Percentiles rank a stretch among this genome's conserved stretches.
phyloP scores from a whole-genome alignment of 2,329 filamentous ascomycete species.

The Berkeleyomyces basicola region DNA sequence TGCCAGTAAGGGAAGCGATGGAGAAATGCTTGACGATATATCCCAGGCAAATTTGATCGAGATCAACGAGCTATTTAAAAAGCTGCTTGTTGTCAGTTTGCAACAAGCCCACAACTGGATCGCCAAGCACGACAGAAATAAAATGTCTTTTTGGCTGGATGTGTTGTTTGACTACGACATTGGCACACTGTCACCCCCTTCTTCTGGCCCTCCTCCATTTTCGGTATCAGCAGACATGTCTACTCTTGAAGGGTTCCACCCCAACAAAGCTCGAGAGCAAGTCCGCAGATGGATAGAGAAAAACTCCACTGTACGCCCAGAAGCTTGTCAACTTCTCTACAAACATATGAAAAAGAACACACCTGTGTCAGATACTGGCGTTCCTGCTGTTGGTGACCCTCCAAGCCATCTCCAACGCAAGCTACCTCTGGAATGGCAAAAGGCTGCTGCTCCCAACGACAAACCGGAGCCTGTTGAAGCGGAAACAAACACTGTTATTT shows the following conservation, averaged over 20 bases:
- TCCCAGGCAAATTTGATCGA: slow-evolving; percentile 42
- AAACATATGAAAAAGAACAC: slow-evolving; percentile 34
- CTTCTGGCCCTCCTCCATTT: slow-evolving; percentile 16
- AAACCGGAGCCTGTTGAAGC: slow-evolving; percentile 15
- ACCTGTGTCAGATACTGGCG: slow-evolving; percentile 31
- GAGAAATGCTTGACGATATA: slow-evolving; percentile 42
- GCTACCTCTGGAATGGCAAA: slow-evolving; percentile 30
- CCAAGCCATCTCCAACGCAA: slow-evolving; percentile 39
- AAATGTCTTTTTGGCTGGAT: slow-evolving; percentile 53
- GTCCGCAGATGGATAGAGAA: slow-evolving; percentile 46
- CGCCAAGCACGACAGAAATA: slow-evolving; percentile 51
- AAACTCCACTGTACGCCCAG: slow-evolving; percentile 41
- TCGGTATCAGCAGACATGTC: background rate
- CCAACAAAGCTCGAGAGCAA: slow-evolving; percentile 41
- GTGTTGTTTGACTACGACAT: slow-evolving; percentile 45
- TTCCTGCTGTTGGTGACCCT: slow-evolving; percentile 27
- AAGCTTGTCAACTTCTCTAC: slow-evolving; percentile 36
- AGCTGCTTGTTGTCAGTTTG: slow-evolving; percentile 46
- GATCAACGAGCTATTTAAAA: slow-evolving; percentile 50
- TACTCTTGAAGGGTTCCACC: slow-evolving; percentile 22
- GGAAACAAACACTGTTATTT: slow-evolving; percentile 24
- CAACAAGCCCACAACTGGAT: slow-evolving; percentile 56
- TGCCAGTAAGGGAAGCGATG: slow-evolving; percentile 50
- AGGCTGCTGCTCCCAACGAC: background rate
- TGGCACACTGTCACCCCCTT: slow-evolving; percentile 20